Conservation (phyloP, 2,329 filamentous ascomycete species). For the Apiospora marii region DNA sequence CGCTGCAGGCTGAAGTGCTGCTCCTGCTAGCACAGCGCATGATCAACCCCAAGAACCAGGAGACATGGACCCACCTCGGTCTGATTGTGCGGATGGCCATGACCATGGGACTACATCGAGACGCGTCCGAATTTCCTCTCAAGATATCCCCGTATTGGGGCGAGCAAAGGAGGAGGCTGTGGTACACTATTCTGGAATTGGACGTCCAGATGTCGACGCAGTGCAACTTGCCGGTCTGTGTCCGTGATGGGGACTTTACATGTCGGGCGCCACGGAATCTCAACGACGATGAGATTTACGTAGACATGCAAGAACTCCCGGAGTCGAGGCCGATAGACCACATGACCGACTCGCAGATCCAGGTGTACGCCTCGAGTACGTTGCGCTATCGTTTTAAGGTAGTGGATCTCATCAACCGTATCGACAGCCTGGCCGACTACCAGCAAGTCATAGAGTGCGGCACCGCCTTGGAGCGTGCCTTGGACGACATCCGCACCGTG, state of each 20-base stretch:
- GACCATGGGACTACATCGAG: constrained; percentile 66
- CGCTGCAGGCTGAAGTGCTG: constrained; percentile 62
- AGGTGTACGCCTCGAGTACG: constrained; percentile 61
- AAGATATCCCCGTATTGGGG: constrained; percentile 58
- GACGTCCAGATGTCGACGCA: constrained; percentile 63
- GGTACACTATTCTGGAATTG: constrained; percentile 65
- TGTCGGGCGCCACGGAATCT: constrained; percentile 62
- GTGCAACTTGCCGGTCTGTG: constrained; percentile 58
- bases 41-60: constrained; percentile 56
- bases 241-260: constrained; percentile 62
- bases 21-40: constrained; percentile 60
- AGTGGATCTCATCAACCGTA: constrained; percentile 57
- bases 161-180: constrained; percentile 62
- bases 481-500: constrained; percentile 63
- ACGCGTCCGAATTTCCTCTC: constrained; percentile 60
- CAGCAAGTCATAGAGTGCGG: constrained; percentile 61
- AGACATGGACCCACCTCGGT: constrained; percentile 63
- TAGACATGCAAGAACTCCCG: constrained; percentile 58
- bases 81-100: constrained; percentile 64
- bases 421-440: constrained; percentile 62
- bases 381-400: constrained; percentile 58
- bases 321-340: constrained; percentile 59
- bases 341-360: constrained; percentile 60
- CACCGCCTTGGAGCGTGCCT: constrained; percentile 58
- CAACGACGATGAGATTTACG: constrained; percentile 58